Evolutionary conservation across 192 early-diverging fungal species (phyloP).

Genomic region (Dissophora ornata): DNA sequence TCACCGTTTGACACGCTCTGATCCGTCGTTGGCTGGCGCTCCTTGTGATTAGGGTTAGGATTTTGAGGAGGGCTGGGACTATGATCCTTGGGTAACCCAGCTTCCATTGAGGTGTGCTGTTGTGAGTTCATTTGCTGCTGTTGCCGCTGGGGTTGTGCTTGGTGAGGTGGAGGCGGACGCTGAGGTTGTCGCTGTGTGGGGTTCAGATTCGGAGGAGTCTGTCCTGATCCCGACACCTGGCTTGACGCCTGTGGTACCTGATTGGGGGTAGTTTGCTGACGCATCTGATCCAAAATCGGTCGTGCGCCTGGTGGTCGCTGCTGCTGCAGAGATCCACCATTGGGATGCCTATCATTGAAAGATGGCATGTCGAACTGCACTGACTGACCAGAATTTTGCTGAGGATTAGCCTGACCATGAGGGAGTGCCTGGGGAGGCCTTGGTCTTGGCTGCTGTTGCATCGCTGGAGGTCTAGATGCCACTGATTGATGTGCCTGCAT

Average conservation of each 20-base stretch:
- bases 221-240: background rate
- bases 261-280: conserved; percentile 20
- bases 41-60: background rate
- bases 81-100: background rate
- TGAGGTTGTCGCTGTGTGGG: conserved; percentile 32
- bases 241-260: background rate
- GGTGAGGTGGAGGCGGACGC: conserved; percentile 20
- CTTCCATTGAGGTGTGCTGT: conserved; percentile 2
- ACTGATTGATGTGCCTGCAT: conserved; percentile 16
- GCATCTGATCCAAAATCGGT: conserved; percentile 46
- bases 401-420: conserved; percentile 15
- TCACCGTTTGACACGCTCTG: conserved; percentile 5
- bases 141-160: conserved; percentile 14
- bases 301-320: conserved; percentile 30
- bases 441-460: conserved; percentile 41
- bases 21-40: background rate
- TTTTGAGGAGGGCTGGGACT: background rate
- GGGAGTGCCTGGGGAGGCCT: conserved; percentile 26
- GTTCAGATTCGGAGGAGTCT: conserved; percentile 13
- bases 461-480: conserved; percentile 18
- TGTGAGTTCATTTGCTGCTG: conserved; percentile 17
- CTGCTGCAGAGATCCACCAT: conserved; percentile 20
- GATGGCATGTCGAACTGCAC: conserved; percentile 7
- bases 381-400: conserved; percentile 3
- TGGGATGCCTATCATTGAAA: background rate